Percentiles rank a stretch among this genome's conserved stretches.
Conservation (phyloP, 116 monocot species). For the Iris pallida region DNA sequence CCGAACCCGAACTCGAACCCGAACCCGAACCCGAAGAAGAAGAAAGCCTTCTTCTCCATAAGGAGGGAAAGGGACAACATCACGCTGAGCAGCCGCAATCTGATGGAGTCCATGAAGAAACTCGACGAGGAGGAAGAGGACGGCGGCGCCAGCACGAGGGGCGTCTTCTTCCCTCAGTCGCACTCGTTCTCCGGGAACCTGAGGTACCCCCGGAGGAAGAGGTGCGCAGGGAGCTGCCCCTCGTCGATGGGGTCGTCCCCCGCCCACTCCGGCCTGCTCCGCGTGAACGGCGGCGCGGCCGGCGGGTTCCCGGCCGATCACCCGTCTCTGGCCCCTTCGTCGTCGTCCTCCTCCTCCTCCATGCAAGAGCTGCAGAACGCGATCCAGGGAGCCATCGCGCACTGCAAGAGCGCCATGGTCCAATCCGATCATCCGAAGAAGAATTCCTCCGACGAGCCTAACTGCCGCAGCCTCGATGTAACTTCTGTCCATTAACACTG, state of each 20-base stretch:
- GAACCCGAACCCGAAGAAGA: background rate
- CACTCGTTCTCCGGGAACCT: slow-evolving; percentile 83
- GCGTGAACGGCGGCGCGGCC: slow-evolving; percentile 15
- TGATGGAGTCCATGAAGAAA: too few relatives aligned
- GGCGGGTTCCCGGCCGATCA: slow-evolving; percentile 7
- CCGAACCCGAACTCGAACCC: slow-evolving; percentile 12
- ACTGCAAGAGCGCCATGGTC: slow-evolving; percentile 69
- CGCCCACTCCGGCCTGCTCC: slow-evolving; percentile 56
- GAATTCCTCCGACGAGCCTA: background rate
- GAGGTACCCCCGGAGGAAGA: slow-evolving; percentile 37
- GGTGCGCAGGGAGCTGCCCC: slow-evolving; percentile 54
- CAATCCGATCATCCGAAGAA: slow-evolving; percentile 2
- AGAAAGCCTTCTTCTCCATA: slow-evolving; percentile 72
- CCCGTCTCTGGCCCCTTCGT: background rate
- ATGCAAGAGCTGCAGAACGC: slow-evolving; percentile 93
- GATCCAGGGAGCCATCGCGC: slow-evolving; percentile 85
- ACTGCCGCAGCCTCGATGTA: background rate
- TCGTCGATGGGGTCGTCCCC: slow-evolving; percentile 84
- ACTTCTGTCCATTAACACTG: background rate
- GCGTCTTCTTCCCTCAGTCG: slow-evolving; percentile 15
- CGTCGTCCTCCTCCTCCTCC: slow-evolving; percentile 34
- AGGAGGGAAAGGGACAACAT: slow-evolving; percentile 17
- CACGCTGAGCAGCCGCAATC: background rate
- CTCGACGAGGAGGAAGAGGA: too few relatives aligned
- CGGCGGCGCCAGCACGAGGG: background rate